Conservation (phyloP, 352 stramenopile species). For the Globisporangium spiculum region DNA sequence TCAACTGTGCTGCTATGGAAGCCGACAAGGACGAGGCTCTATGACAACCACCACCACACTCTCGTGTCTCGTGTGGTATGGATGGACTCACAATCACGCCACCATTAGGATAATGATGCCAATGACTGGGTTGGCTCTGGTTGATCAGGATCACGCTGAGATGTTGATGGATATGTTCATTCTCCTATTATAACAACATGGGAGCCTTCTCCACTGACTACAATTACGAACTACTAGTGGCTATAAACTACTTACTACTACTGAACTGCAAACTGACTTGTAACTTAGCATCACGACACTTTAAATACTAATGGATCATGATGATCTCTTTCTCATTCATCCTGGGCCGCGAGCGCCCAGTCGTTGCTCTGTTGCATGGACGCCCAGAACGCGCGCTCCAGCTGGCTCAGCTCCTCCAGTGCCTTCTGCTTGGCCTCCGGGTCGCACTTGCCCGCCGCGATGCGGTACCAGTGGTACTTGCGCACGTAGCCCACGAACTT, state of each 20-base stretch:
- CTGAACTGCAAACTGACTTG: neutral
- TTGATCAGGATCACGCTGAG: no score
- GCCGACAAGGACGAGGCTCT: no score
- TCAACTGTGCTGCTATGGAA: no score
- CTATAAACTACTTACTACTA: neutral
- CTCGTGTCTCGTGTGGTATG: no score
- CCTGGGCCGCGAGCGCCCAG: constrained; percentile 2
- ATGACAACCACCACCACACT: no score
- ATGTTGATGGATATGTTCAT: no score
- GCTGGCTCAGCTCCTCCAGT: constrained; percentile 17
- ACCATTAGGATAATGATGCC: no score
- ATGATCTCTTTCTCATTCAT: constrained; percentile 3
- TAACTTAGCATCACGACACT: constrained; percentile 5
- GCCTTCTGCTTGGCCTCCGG: constrained; percentile 17
- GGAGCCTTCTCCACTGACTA: neutral
- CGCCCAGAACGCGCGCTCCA: constrained; percentile 25
- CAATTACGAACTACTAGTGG: neutral
- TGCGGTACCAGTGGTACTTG: constrained; percentile 87
- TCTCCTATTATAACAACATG: constrained; percentile 5
- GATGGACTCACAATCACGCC: no score
- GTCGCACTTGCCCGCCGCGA: constrained; percentile 31
- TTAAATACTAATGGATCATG: constrained; percentile 4
- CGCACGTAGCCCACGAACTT: constrained; percentile 89
- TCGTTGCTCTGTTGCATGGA: constrained; percentile 19
- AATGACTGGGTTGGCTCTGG: no score